Evolutionary conservation across 768 basidiomycete species (phyloP), one percentile per base, ranked within the genome.

Genomic region (Rhizopogon salebrosus): DNA sequence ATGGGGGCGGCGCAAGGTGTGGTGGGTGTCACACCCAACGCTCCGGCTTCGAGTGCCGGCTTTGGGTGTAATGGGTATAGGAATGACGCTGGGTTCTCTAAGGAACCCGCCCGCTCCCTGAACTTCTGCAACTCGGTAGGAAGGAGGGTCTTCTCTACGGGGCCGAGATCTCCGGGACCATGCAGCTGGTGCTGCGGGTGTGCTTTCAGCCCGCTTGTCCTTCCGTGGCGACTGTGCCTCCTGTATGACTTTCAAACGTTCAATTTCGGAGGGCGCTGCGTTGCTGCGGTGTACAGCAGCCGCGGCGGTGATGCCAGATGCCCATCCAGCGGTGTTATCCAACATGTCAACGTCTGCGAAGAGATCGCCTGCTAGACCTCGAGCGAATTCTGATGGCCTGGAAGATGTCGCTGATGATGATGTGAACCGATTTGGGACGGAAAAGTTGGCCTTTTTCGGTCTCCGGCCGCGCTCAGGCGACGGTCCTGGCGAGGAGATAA

Each of bases 381-480:
- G 49, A 26, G 51, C 56, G 20, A 49, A 48, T 42, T 65, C 65
- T 34, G 67, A 67, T 22, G 36, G 64, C 2, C 52, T 20, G 8
- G 61, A 67, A 29, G 65, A 67, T 27, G 61, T 55, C 23, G 51
- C 60, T 45, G 57, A 31, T 18, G 66, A 69, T 39, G 59, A 57
- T 16, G 58, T 50, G 36, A 57, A 63, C 3, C 62, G 63, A 38
- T n/a, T 29, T 14, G 42, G 14, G 18, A 57, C 29, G 24, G 45
- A 55, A 18, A 14, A 20, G n/a, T 53, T 58, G 22, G 41, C 46
- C 48, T 64, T 67, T 52, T 48, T 60, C 24, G 56, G 53, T 41
- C 64, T 63, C 7, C 66, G 63, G 46, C 66, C 66, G 37, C 67
- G 66, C 49, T 68, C 64, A 20, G 65, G 34, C 3, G 56, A 52